Evolutionary conservation across 2,329 filamentous ascomycete genomes (phyloP), one percentile per base, ranked within the genome.

Genomic region (Gnomoniopsis sp.): DNA sequence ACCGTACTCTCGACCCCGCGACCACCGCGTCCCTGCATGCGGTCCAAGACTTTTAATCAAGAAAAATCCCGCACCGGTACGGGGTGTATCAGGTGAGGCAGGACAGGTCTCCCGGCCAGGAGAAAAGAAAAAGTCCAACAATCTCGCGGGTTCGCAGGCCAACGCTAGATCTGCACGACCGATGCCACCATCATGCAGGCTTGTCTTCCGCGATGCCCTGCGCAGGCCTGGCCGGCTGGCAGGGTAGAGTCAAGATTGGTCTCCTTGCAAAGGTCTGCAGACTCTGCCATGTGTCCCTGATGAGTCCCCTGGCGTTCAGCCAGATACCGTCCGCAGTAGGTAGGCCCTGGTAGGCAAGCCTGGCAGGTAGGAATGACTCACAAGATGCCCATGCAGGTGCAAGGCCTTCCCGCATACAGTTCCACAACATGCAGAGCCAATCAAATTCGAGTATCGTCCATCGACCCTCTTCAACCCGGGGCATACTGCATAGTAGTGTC

Each of bases 321-420:
- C 51, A 56, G 49, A 49, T 53, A 53, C 49, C n/a, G n/a, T n/a
- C n/a, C n/a, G n/a, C n/a, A n/a, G n/a, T n/a, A n/a, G n/a, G n/a
- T n/a, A n/a, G n/a, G n/a, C n/a, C n/a, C n/a, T n/a, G n/a, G n/a
- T n/a, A n/a, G n/a, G n/a, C n/a, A n/a, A n/a, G n/a, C n/a, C n/a
- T n/a, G n/a, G n/a, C n/a, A n/a, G n/a, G n/a, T 41, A 30, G 33
- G 41, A 36, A 54, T 61, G 59, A 61, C 41, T 61, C 59, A 61
- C 15, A 2, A 48, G 33, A 55, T 56, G 55, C 59, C 55, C 58
- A 61, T 57, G 51, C 55, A 58, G 47, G 38, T 58, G 36, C 46
- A 46, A 51, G 54, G 55, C 50, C 52, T 49, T 38, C 55, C 55
- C 49, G 52, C 55, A 58, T 52, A 50, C 47, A 54, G 51, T 58